phyloP scores from a whole-genome alignment of 331 rosid genomes.

The Arachis monticola region DNA sequence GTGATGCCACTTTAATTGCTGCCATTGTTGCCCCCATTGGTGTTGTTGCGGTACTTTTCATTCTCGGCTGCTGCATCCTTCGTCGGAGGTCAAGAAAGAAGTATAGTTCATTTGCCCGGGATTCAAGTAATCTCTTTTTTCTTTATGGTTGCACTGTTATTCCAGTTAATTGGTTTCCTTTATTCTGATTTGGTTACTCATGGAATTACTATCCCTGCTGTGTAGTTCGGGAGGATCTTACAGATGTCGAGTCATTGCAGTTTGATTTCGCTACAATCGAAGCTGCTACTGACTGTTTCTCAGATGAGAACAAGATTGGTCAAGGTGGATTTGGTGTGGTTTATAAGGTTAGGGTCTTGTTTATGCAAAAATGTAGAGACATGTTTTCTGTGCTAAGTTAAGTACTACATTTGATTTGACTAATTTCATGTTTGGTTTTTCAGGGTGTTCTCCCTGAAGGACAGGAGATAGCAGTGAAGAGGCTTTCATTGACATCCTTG shows the following conservation, averaged over 20 bases:
- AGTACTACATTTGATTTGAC: not conserved
- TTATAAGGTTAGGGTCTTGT: constrained; percentile 51
- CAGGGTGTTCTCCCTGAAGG: constrained; percentile 55
- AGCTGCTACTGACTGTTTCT: constrained; percentile 64
- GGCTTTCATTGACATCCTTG: constrained; percentile 42
- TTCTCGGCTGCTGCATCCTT: constrained; percentile 37
- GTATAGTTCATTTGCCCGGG: constrained; percentile 3
- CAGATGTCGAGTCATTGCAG: constrained; percentile 52
- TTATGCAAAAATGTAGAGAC: not conserved
- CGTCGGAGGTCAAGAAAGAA: constrained; percentile 39
- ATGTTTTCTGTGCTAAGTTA: constrained; percentile 6
- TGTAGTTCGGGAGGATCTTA: constrained; percentile 44
- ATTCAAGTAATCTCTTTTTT: constrained; percentile 30
- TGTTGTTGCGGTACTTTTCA: constrained; percentile 24
- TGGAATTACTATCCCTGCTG: not conserved
- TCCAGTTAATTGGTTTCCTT: constrained; percentile 18
- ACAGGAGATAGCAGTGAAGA: constrained; percentile 61
- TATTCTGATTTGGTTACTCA: constrained; percentile 4
- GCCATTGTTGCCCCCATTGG: constrained; percentile 42
- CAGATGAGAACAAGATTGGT: constrained; percentile 55
- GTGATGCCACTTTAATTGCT: not conserved
- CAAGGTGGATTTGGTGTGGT: constrained; percentile 71
- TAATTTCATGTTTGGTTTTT: not conserved
- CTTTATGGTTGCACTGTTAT: not conserved
- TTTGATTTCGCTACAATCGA: constrained; percentile 50